Percentiles rank a stretch among this genome's conserved stretches.
Conservation (phyloP, 768 basidiomycete species). For the Rhodosporidiobolus sp. region DNA sequence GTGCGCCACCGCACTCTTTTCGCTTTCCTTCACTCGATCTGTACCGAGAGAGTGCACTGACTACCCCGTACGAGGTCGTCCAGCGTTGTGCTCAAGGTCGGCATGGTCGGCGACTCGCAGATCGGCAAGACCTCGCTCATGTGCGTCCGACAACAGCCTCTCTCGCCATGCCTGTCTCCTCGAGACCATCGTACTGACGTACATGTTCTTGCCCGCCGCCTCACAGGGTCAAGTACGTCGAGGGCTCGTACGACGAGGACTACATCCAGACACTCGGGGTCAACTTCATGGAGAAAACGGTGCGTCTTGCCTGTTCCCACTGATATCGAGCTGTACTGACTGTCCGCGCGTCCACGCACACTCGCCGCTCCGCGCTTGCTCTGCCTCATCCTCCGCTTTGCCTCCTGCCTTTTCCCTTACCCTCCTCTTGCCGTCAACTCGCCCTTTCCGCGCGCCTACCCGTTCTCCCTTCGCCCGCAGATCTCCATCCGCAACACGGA, state of each 20-base stretch:
- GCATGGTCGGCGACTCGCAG: conserved; percentile 99
- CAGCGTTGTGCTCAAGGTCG: conserved; percentile 60
- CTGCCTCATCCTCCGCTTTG: not conserved
- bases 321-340: too few species aligned
- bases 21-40: not conserved
- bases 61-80: not conserved
- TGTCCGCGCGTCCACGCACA: too few species aligned
- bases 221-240: conserved; percentile 82
- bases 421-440: not conserved
- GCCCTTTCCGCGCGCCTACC: not conserved
- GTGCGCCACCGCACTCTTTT: not conserved
- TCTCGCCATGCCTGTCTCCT: not conserved
- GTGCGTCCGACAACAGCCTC: conserved; percentile 46
- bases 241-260: conserved; percentile 72
- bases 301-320: not conserved
- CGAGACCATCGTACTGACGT: not conserved
- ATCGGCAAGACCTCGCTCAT: conserved; percentile 99
- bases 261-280: conserved; percentile 99
- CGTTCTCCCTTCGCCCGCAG: conserved; percentile 2
- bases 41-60: not conserved
- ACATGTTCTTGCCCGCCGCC: too few species aligned
- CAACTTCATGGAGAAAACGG: conserved; percentile 99
- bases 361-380: not conserved
- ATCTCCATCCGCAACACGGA: conserved; percentile 97
- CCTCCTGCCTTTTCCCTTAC: not conserved